A percentile compares a stretch with the other conserved stretches of the same genome.
Conservation (phyloP, 2,329 filamentous ascomycete species). For the Setomelanomma holmii region DNA sequence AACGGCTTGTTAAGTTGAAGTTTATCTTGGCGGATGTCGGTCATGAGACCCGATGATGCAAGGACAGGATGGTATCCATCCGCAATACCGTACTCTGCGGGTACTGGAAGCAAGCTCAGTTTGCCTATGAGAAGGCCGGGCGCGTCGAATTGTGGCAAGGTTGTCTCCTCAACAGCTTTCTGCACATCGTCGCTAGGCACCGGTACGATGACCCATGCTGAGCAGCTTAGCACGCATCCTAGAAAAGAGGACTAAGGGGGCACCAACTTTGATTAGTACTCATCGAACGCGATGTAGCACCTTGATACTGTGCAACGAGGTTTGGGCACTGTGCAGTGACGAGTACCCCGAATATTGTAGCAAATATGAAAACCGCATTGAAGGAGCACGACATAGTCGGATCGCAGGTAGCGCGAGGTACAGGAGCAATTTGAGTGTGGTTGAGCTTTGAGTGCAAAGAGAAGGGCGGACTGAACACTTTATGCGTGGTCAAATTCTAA, state of each 20-base stretch:
- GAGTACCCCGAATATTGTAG: no score
- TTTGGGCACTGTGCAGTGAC: neutral
- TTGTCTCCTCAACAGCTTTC: neutral
- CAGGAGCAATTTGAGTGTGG: no score
- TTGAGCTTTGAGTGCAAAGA: no score
- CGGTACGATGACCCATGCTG: neutral
- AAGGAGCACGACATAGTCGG: no score
- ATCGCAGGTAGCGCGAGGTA: no score
- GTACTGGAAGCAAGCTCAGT: neutral
- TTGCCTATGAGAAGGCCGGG: neutral
- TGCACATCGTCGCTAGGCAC: neutral
- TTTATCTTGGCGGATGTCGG: neutral
- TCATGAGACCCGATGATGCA: neutral
- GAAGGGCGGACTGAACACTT: no score
- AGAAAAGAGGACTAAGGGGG: neutral
- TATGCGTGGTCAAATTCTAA: no score
- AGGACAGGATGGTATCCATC: neutral
- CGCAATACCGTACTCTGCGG: neutral
- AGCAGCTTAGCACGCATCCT: neutral
- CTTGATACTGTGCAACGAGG: neutral
- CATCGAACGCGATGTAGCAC: neutral
- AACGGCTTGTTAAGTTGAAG: neutral
- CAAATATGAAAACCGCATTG: no score
- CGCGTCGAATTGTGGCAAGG: no score
- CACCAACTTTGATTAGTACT: neutral